These are phyloP conservation scores for Irpex rosettiformis DNA, from an alignment of 1,284 basidiomycete genomes.

Conservation along the genomic window DNA sequence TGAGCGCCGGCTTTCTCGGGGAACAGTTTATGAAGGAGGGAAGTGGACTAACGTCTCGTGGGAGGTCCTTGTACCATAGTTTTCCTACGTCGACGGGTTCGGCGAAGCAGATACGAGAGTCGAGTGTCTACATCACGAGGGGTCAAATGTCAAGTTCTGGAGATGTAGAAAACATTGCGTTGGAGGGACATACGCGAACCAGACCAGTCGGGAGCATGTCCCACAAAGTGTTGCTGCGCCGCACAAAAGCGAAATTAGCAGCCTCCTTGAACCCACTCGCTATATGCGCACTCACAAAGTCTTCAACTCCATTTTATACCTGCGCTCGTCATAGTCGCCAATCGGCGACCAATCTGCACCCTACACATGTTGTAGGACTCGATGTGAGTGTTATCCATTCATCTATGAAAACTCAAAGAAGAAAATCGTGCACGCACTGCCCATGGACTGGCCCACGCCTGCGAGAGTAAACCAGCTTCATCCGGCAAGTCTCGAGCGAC, in stretches of 20 bases:
- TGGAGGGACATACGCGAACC: slow-evolving; percentile 35
- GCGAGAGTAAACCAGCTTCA: slow-evolving; percentile 46
- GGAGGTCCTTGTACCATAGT: slow-evolving; percentile 51
- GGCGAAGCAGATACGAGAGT: slow-evolving; percentile 38
- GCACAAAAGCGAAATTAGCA: neutral
- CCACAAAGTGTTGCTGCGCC: slow-evolving; percentile 42
- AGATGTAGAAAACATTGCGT: too few species aligned
- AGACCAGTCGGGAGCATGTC: slow-evolving; percentile 45
- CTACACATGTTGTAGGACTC: slow-evolving; percentile 24
- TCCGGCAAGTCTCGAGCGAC: slow-evolving; percentile 66
- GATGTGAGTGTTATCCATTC: neutral
- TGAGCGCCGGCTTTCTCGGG: neutral
- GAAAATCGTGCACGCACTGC: slow-evolving; percentile 41
- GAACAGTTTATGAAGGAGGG: neutral
- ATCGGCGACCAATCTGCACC: slow-evolving; percentile 70
- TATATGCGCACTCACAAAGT: slow-evolving; percentile 39
- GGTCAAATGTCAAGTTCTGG: too few species aligned
- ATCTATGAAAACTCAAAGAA: neutral
- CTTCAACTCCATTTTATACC: slow-evolving; percentile 37
- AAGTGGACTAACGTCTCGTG: slow-evolving; percentile 40
- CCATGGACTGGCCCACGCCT: slow-evolving; percentile 68
- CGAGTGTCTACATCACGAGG: slow-evolving; percentile 34
- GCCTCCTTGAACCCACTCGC: neutral
- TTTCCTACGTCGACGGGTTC: slow-evolving; percentile 27
- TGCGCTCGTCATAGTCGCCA: slow-evolving; percentile 34